Conservation (phyloP, 768 basidiomycete genomes). For the Boletales sp. region DNA sequence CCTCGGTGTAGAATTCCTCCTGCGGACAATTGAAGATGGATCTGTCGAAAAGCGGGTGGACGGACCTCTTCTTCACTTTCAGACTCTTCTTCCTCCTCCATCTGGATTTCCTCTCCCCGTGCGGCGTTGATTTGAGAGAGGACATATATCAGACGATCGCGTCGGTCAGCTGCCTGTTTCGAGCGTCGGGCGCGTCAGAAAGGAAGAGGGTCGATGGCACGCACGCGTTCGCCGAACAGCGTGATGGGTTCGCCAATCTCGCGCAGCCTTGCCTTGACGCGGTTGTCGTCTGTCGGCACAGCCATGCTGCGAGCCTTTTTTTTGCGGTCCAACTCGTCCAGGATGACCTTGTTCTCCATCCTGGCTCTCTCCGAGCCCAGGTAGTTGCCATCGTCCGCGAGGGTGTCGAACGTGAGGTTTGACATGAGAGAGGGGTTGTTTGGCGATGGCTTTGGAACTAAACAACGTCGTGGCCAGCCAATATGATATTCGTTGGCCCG, state of each 20-base stretch:
- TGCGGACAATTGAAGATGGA: slow-evolving; percentile 28
- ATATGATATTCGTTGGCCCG: background rate
- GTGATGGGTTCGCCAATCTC: slow-evolving; percentile 98
- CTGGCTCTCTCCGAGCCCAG: slow-evolving; percentile 70
- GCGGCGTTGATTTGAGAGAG: slow-evolving; percentile 91
- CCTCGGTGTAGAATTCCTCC: slow-evolving; percentile 96
- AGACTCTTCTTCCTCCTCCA: slow-evolving; percentile 65
- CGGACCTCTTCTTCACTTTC: slow-evolving; percentile 76
- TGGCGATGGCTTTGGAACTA: slow-evolving; percentile 32
- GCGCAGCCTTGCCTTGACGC: slow-evolving; percentile 83
- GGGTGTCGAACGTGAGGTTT: slow-evolving; percentile 71
- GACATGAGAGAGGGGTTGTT: slow-evolving; percentile 50
- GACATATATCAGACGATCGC: slow-evolving; percentile 93
- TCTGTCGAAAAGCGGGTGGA: background rate
- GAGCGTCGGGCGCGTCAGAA: slow-evolving; percentile 11
- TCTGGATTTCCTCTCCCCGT: slow-evolving; percentile 72
- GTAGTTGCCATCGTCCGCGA: slow-evolving; percentile 77
- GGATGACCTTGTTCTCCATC: slow-evolving; percentile 79
- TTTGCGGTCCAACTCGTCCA: slow-evolving; percentile 97
- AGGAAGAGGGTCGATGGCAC: slow-evolving; percentile 31
- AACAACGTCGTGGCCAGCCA: slow-evolving; percentile 19
- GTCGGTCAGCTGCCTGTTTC: slow-evolving; percentile 84
- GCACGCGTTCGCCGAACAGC: slow-evolving; percentile 93
- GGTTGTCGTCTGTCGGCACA: slow-evolving; percentile 94
- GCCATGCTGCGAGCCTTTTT: slow-evolving; percentile 92